Percentiles rank a stretch among this genome's conserved stretches.
Conservation (phyloP, 2,329 filamentous ascomycete species). For the Ophiocordyceps camponoti-rufipedis region DNA sequence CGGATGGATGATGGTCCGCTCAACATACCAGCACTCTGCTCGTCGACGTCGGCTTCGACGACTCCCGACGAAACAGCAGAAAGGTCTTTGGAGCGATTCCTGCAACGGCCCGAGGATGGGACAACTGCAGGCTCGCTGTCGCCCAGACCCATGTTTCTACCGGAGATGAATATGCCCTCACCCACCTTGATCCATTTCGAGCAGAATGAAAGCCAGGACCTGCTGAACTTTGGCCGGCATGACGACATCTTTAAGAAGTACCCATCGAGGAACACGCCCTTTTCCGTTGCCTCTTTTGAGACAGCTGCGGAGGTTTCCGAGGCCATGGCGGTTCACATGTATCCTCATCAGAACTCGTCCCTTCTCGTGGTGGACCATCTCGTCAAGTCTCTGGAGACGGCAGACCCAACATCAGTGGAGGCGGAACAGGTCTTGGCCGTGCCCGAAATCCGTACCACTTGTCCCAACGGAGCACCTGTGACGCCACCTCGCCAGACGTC, state of each 20-base stretch:
- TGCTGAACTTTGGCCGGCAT: slow-evolving; percentile 27
- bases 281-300: slow-evolving; percentile 42
- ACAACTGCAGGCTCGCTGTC: neutral
- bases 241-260: slow-evolving; percentile 34
- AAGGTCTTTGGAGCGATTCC: neutral
- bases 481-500: slow-evolving; percentile 34
- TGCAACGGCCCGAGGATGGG: neutral
- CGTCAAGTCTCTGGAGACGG: slow-evolving; percentile 27
- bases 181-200: slow-evolving; percentile 9
- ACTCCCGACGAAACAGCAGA: neutral
- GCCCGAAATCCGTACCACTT: slow-evolving; percentile 19
- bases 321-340: slow-evolving; percentile 42
- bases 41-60: neutral
- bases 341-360: slow-evolving; percentile 46
- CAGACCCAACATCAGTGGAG: slow-evolving; percentile 13
- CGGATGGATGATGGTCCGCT: neutral
- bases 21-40: neutral
- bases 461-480: slow-evolving; percentile 21
- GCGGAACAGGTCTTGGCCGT: slow-evolving; percentile 9
- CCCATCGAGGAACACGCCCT: slow-evolving; percentile 40
- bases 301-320: slow-evolving; percentile 46
- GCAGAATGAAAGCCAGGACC: slow-evolving; percentile 14
- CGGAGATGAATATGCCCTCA: slow-evolving; percentile 1
- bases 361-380: slow-evolving; percentile 41
- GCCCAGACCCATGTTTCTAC: neutral